phyloP scores from a whole-genome alignment of 2,329 filamentous ascomycete genomes.

The Paradendryphiella salina region DNA sequence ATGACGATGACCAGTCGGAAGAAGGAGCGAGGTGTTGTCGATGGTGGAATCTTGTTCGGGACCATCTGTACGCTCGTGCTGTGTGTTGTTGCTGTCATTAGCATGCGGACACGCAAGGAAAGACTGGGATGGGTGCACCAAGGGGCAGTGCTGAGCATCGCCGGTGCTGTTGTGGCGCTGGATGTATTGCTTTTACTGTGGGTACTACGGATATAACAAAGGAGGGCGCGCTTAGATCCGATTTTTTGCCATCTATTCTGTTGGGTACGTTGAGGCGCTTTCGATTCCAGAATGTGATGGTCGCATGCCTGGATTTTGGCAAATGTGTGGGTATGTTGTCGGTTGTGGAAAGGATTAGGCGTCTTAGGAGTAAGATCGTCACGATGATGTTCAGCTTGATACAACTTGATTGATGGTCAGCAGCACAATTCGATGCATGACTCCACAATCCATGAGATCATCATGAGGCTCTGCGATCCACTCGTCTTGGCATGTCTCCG shows the following conservation, averaged over 20 bases:
- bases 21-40: slow-evolving; percentile 70
- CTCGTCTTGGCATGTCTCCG: slow-evolving; percentile 9
- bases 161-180: slow-evolving; percentile 30
- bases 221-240: background rate
- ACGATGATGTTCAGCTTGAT: slow-evolving; percentile 2
- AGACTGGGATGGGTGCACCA: slow-evolving; percentile 40
- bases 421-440: slow-evolving; percentile 2
- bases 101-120: slow-evolving; percentile 39
- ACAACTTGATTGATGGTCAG: slow-evolving; percentile 5
- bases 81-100: slow-evolving; percentile 35
- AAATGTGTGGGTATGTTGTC: slow-evolving; percentile 1
- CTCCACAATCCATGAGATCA: slow-evolving; percentile 16
- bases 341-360: slow-evolving; percentile 6
- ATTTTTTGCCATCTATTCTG: background rate
- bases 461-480: slow-evolving; percentile 20
- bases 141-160: slow-evolving; percentile 31
- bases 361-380: slow-evolving; percentile 1
- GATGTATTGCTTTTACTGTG: slow-evolving; percentile 40
- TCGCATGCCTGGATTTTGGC: background rate
- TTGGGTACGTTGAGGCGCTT: background rate
- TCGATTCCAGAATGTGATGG: background rate
- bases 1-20: slow-evolving; percentile 70
- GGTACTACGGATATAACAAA: slow-evolving; percentile 27
- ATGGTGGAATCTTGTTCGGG: slow-evolving; percentile 71
- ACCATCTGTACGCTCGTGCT: slow-evolving; percentile 64